These are phyloP conservation scores for Trichoderma atroviride DNA, from an alignment of 2,329 filamentous ascomycete species.

Conservation along the genomic window DNA sequence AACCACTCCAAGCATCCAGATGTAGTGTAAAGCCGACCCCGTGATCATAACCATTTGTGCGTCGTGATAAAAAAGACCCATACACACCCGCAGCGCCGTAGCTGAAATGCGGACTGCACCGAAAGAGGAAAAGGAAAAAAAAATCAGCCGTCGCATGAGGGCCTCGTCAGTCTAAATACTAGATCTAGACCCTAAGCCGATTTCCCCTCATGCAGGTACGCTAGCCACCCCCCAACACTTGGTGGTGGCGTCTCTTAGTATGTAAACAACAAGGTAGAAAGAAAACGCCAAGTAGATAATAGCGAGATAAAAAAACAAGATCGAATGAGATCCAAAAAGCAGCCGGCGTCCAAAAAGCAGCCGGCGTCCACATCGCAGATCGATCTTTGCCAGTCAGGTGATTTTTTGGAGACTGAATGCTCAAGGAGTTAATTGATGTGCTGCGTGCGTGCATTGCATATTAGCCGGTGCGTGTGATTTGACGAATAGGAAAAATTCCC, in stretches of 20 bases:
- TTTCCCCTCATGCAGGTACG: constrained; percentile 22
- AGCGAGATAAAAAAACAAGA: constrained; percentile 2
- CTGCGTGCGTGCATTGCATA: constrained; percentile 12
- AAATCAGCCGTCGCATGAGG: constrained; percentile 2
- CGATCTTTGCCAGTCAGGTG: background rate
- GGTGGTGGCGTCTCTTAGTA: constrained; percentile 10
- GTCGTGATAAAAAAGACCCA: constrained; percentile 16
- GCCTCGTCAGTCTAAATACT: background rate
- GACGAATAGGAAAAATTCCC: constrained; percentile 25
- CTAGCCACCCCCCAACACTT: background rate
- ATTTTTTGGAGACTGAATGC: background rate
- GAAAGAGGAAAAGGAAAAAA: constrained; percentile 2
- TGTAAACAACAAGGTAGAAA: constrained; percentile 4
- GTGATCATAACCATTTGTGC: constrained; percentile 21
- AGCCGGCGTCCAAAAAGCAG: background rate
- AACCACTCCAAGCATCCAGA: background rate
- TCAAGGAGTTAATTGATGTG: background rate
- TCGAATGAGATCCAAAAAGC: background rate
- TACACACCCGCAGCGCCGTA: constrained; percentile 11
- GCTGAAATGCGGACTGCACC: constrained; percentile 1
- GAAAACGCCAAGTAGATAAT: background rate
- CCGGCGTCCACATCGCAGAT: background rate
- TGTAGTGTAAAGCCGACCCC: constrained; percentile 10
- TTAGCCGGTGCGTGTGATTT: constrained; percentile 4
- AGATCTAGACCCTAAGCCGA: constrained; percentile 12